Evolutionary conservation across 345 rosid genomes (phyloP), one percentile per base, ranked within the genome.

Genomic region (Salix koriyanagi): DNA sequence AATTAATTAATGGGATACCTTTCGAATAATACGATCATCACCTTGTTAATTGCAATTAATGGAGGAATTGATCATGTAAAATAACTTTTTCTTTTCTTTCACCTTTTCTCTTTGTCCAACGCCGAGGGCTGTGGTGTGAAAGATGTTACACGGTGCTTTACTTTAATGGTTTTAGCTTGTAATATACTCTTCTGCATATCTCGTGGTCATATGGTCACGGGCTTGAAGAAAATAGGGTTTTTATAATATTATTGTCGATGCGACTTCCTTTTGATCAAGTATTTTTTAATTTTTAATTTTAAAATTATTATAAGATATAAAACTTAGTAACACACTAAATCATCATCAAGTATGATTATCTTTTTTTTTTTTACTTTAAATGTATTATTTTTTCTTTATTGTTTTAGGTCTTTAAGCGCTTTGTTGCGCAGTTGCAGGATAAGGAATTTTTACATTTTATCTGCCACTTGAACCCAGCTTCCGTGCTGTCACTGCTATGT

Each of bases 81-180:
- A 46, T 14, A 37, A 42, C 28, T 4, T 14, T 14, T 48, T 48
- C 19, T 48, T 14, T 15, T 5, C 19, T 48, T 14, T 34, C 37
- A 34, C 37, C 11, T 54, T 54, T 15, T 7, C 2, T 25, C 65
- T 42, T 25, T 30, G 62, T 58, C 62, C 60, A 65, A 14, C 44
- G 48, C 1, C 7, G 71, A 48, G 65, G 80, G 68, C 66, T 18
- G 70, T 10, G 72, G 36, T 48, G 41, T 80, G 84, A 69, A 83
- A 83, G 85, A 77, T 79, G 76, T 65, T 65, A 32, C 41, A 6
- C 42, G 84, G 41, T 75, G 75, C 83, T 72, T 71, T 73, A 75
- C 81, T 76, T 46, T n/a, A 44, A 64, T n/a, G 46, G 68, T 7
- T 69, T 10, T 58, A 65, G 50, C 13, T 46, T 23, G n/a, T 7